phyloP scores from a whole-genome alignment of 2,329 filamentous ascomycete species.

The Fusarium piperis region DNA sequence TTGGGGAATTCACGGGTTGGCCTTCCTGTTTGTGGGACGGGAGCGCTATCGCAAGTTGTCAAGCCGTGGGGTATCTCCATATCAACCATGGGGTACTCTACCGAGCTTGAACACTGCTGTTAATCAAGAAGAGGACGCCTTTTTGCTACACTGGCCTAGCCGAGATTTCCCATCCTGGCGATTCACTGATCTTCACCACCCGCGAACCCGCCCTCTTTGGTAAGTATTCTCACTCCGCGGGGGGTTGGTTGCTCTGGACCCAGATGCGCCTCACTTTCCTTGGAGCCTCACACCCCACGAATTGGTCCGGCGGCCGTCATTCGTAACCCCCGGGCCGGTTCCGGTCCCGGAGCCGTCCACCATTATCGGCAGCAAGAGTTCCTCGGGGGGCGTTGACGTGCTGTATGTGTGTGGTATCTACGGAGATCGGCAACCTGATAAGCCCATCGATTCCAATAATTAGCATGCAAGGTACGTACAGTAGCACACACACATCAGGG shows the following conservation, averaged over 20 bases:
- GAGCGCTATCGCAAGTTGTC: conserved; percentile 6
- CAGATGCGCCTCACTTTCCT: neutral
- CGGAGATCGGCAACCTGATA: conserved; percentile 2
- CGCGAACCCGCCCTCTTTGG: conserved; percentile 11
- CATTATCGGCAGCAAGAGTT: conserved; percentile 6
- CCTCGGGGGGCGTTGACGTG: neutral
- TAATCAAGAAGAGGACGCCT: neutral
- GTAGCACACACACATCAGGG: neutral
- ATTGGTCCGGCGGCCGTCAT: conserved; percentile 11
- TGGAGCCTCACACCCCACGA: conserved; percentile 9
- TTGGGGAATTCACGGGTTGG: conserved; percentile 16
- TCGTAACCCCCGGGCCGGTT: conserved; percentile 36
- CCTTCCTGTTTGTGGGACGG: conserved; percentile 26
- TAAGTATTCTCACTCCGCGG: neutral
- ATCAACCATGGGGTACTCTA: conserved; percentile 15
- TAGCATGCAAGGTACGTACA: conserved; percentile 2
- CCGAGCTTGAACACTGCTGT: neutral
- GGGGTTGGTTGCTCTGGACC: neutral
- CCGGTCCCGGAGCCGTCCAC: conserved; percentile 36
- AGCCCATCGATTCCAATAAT: neutral
- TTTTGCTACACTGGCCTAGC: conserved; percentile 21
- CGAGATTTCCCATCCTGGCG: neutral
- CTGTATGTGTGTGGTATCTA: neutral
- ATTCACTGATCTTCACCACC: conserved; percentile 24
- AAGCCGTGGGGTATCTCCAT: conserved; percentile 23